Base-by-base conservation (phyloP, 2,329 filamentous ascomycete genomes). In the Phyllosticta capitalensis region DNA sequence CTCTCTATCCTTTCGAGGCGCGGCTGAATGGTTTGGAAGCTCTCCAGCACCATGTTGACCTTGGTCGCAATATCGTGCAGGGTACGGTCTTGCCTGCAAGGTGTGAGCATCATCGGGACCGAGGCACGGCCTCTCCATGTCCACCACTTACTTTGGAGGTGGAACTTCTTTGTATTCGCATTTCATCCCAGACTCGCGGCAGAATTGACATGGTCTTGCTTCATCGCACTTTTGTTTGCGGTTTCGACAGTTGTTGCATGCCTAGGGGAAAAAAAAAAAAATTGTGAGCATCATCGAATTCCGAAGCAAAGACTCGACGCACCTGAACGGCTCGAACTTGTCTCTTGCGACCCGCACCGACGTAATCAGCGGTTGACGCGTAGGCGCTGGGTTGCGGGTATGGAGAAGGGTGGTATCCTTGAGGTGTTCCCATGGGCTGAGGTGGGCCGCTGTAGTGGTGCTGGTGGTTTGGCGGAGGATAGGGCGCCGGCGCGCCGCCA, bases 151-250 rank as follows among this genome's bases (percentile, higher is more conserved):
- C 89, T 95, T 92, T 69, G 95, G 94, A 17, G 90, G 90, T 21
- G 90, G 88, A 5, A 94, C 88, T 68, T 96, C 92, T 64, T 92
- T 86, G 72, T 96, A 97, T 72, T 89, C 86, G 76, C 94, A 99
- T 57, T 85, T 81, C 30, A 90, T 81, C 64, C 83, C 86, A 70
- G 95, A 95, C 65, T 97, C 92, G 67, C 87, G 88, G 72, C 94
- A 99, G 67, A 85, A 84, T 58, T 70, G 67, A 61, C 73, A 75
- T 5, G 73, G 72, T 51, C 71, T 65, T 14, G 68, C 66, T 63
- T 75, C 73, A 63, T 74, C 72, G 61, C 73, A 75, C 60, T 74
- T 75, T 61, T 75, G 73, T 62, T 75, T 75, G 45, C 72, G 70
- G 54, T 68, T 65, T 58, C 73, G 70, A 59, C 73, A 75, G 58